Conservation (phyloP, 1,284 basidiomycete genomes). For the Trichosporon sp. region DNA sequence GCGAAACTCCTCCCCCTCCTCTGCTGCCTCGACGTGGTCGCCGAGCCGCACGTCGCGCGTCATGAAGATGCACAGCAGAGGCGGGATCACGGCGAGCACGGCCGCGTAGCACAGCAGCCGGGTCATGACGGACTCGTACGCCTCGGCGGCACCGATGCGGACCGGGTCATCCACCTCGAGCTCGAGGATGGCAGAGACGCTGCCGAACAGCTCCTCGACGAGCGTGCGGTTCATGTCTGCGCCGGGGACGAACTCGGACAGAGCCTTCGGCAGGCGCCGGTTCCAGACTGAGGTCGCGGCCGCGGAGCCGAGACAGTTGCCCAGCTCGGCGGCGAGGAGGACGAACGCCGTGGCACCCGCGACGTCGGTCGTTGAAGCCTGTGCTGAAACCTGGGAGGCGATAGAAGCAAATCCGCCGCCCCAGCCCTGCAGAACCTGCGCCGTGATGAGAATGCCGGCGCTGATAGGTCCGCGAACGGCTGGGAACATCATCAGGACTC, state of each 20-base stretch:
- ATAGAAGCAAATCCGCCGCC: constrained; percentile 69
- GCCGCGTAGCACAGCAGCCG: not conserved
- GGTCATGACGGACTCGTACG: constrained; percentile 53
- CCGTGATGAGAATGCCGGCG: constrained; percentile 60
- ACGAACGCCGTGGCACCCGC: constrained; percentile 80
- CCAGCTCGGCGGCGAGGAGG: constrained; percentile 65
- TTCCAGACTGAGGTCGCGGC: constrained; percentile 53
- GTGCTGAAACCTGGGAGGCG: constrained; percentile 71
- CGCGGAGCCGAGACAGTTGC: constrained; percentile 61
- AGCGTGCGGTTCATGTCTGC: constrained; percentile 1
- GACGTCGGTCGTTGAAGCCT: constrained; percentile 75
- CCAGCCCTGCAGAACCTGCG: constrained; percentile 58
- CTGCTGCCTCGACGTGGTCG: not conserved
- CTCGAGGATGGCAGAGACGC: constrained; percentile 35
- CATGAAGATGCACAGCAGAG: constrained; percentile 5
- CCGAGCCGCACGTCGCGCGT: not conserved
- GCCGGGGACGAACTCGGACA: constrained; percentile 57
- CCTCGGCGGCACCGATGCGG: constrained; percentile 63
- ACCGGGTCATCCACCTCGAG: constrained; percentile 62
- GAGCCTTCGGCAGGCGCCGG: constrained; percentile 60
- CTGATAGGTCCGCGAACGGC: constrained; percentile 67
- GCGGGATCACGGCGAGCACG: constrained; percentile 2
- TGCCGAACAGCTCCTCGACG: constrained; percentile 12
- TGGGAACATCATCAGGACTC: constrained; percentile 72
- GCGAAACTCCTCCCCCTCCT: not conserved